phyloP scores from a whole-genome alignment of 257 asterid genomes.

The Ligustrum vulgare region DNA sequence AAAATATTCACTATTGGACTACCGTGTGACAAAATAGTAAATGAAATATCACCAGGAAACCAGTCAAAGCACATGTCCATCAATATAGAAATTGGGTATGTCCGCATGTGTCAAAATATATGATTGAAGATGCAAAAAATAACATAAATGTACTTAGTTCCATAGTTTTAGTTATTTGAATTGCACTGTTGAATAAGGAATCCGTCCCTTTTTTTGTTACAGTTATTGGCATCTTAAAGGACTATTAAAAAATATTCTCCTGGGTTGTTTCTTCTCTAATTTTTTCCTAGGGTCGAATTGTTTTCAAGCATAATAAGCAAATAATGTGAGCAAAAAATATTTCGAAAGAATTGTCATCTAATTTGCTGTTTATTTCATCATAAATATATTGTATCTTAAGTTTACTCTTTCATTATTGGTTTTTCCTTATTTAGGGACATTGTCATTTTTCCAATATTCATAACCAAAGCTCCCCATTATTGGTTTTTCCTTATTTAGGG shows the following conservation, averaged over 20 bases:
- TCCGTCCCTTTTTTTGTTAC: background rate
- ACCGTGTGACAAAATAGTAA: background rate
- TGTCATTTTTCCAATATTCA: background rate
- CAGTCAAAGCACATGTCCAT: constrained; percentile 5
- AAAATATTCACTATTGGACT: background rate
- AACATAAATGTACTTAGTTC: background rate
- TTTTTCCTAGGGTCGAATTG: background rate
- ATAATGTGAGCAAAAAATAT: background rate
- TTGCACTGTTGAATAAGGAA: background rate
- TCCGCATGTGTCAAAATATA: background rate
- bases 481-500: background rate
- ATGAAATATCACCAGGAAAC: background rate
- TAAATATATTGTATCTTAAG: background rate
- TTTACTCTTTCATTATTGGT: background rate
- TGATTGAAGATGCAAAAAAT: background rate
- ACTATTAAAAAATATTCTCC: background rate
- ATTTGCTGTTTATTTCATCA: background rate
- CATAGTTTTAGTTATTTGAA: background rate
- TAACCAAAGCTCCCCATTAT: background rate
- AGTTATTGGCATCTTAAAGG: background rate
- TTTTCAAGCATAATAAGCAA: background rate
- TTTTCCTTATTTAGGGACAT: background rate
- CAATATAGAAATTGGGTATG: background rate
- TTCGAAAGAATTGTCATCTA: background rate
- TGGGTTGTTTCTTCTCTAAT: background rate